Conservation (phyloP, 345 rosid genomes). For the Aethionema arabicum region DNA sequence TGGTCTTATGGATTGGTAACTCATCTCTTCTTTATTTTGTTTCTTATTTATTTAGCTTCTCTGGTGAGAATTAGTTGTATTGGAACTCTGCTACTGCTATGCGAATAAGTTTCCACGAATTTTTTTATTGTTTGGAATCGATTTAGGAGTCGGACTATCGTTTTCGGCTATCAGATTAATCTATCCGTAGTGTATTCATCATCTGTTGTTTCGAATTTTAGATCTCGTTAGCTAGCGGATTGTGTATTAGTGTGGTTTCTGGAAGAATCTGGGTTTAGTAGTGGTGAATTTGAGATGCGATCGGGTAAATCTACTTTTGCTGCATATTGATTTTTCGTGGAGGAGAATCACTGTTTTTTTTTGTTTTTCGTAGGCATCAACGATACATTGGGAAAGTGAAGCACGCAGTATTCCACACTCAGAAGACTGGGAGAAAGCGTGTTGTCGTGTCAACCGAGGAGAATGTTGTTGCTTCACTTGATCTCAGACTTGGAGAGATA, state of each 20-base stretch:
- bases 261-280: not conserved
- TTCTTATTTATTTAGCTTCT: not conserved
- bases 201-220: not conserved
- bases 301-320: constrained; percentile 17
- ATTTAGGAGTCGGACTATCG: constrained; percentile 9
- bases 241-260: not conserved
- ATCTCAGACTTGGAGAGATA: constrained; percentile 90
- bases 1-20: constrained; percentile 94
- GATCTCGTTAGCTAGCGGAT: constrained; percentile 18
- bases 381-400: constrained; percentile 90
- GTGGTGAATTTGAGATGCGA: constrained; percentile 26
- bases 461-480: constrained; percentile 92
- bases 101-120: not conserved
- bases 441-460: constrained; percentile 89
- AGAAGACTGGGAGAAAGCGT: constrained; percentile 93
- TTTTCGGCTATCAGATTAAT: constrained; percentile 10
- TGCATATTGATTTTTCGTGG: not conserved
- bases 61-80: not conserved
- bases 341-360: constrained; percentile 6
- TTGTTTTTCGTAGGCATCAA: constrained; percentile 57
- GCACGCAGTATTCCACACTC: constrained; percentile 94
- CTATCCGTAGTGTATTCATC: not conserved
- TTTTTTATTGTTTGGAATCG: constrained; percentile 1
- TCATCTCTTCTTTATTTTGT: constrained; percentile 18
- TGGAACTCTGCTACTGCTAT: not conserved